These are phyloP conservation scores for Spinacia oleracea DNA, from an alignment of 179 eudicot species.

Conservation along the genomic window DNA sequence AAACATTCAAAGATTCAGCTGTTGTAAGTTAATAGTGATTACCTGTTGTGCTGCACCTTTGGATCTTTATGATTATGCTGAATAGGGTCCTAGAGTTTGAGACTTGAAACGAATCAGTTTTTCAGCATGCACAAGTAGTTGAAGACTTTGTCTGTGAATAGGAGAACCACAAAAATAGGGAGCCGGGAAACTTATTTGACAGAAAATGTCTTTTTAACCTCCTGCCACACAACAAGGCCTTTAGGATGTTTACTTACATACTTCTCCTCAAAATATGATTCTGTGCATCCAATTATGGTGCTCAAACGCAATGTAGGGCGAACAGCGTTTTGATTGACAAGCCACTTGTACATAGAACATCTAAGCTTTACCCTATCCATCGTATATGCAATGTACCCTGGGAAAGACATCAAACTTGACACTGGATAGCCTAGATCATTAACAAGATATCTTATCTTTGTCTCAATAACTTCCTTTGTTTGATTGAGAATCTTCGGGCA, in stretches of 20 bases:
- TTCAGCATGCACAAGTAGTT: not conserved
- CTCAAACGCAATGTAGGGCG: slow-evolving; percentile 41
- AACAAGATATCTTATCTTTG: slow-evolving; percentile 57
- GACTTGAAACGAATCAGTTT: not conserved
- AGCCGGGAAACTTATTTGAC: slow-evolving; percentile 8
- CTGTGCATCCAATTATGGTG: slow-evolving; percentile 52
- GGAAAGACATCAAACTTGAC: slow-evolving; percentile 48
- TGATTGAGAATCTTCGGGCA: slow-evolving; percentile 65
- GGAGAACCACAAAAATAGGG: not conserved
- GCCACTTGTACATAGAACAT: slow-evolving; percentile 69
- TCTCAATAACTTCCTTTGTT: slow-evolving; percentile 43
- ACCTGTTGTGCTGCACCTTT: slow-evolving; percentile 3
- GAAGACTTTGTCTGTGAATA: not conserved
- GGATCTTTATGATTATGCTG: not conserved
- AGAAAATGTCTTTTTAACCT: slow-evolving; percentile 37
- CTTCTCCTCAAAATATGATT: slow-evolving; percentile 35
- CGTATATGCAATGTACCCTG: slow-evolving; percentile 45
- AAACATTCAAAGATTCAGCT: not conserved
- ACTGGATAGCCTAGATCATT: slow-evolving; percentile 57
- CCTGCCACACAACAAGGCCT: slow-evolving; percentile 55
- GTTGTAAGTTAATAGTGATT: too few species aligned
- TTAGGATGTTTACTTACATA: slow-evolving; percentile 57
- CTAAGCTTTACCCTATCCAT: slow-evolving; percentile 62
- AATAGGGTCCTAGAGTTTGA: not conserved
- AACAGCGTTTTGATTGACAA: slow-evolving; percentile 39